These are phyloP conservation scores for Pythium rhizo-oryzae DNA, from an alignment of 352 stramenopile genomes.

Conservation along the genomic window DNA sequence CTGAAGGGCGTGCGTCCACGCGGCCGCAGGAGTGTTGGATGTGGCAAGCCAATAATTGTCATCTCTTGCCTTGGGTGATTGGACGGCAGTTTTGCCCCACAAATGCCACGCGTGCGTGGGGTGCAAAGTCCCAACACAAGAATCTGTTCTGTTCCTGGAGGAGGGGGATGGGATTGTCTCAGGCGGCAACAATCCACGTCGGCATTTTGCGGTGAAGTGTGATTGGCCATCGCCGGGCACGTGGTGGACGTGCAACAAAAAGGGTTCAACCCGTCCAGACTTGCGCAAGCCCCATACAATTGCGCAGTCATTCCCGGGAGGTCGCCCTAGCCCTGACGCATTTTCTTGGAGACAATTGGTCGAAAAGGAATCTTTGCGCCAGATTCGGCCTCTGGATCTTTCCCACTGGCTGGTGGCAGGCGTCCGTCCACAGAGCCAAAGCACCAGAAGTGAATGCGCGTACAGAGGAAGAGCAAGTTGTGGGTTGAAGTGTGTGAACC, in stretches of 20 bases:
- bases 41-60: neutral
- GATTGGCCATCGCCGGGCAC: neutral
- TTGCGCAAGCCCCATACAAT: conserved; percentile 14
- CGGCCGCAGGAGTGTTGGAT: neutral
- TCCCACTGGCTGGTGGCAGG: conserved; percentile 13
- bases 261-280: neutral
- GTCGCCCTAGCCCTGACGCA: conserved; percentile 5
- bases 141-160: conserved; percentile 28
- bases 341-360: conserved; percentile 19
- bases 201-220: conserved; percentile 5
- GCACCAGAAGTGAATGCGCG: conserved; percentile 29
- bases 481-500: conserved; percentile 24
- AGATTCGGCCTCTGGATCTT: conserved; percentile 23
- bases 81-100: conserved; percentile 1
- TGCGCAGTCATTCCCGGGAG: conserved; percentile 12
- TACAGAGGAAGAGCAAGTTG: conserved; percentile 8
- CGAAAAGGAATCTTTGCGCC: conserved; percentile 19
- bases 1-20: neutral
- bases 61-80: neutral
- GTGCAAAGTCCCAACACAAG: conserved; percentile 7
- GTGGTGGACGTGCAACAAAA: conserved; percentile 8
- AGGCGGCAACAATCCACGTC: conserved; percentile 17
- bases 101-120: neutral
- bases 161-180: conserved; percentile 28
- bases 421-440: conserved; percentile 20